Conservation (phyloP, 2,329 filamentous ascomycete genomes). For the Pestalotiopsis sp. region DNA sequence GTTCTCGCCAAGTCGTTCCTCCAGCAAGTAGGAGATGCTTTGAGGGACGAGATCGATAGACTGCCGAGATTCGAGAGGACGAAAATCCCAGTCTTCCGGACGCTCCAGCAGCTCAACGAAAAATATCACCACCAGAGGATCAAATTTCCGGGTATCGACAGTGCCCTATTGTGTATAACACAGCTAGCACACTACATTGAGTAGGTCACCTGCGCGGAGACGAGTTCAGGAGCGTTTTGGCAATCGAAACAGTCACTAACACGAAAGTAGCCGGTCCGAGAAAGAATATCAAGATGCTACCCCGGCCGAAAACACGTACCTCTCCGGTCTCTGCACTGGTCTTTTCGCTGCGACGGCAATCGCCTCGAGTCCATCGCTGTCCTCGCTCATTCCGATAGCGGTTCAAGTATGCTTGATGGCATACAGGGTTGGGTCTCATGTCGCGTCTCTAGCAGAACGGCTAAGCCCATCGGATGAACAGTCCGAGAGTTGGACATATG, state of each 20-base stretch:
- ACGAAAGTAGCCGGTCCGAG: constrained; percentile 45
- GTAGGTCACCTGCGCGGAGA: constrained; percentile 41
- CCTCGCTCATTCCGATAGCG: constrained; percentile 62
- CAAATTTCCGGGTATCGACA: constrained; percentile 66
- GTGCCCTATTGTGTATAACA: constrained; percentile 64
- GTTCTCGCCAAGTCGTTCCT: constrained; percentile 64
- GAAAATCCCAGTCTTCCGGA: constrained; percentile 63
- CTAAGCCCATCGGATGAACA: constrained; percentile 40
- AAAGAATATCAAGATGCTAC: constrained; percentile 58
- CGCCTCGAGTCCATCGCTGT: constrained; percentile 63
- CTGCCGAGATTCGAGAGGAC: constrained; percentile 60
- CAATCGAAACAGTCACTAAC: constrained; percentile 27
- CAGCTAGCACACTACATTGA: constrained; percentile 72
- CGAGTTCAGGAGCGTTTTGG: background rate
- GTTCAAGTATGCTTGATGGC: constrained; percentile 67
- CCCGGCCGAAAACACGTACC: constrained; percentile 50
- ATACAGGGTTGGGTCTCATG: constrained; percentile 65
- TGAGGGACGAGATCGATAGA: constrained; percentile 62
- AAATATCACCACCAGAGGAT: constrained; percentile 59
- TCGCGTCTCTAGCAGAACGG: constrained; percentile 51
- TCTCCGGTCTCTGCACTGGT: constrained; percentile 70
- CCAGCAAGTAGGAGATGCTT: constrained; percentile 56
- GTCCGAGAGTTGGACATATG: constrained; percentile 68
- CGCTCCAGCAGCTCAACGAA: constrained; percentile 66
- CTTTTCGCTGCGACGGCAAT: constrained; percentile 71